Conservation (phyloP, 2,329 filamentous ascomycete genomes). For the Diaporthe caulivora region DNA sequence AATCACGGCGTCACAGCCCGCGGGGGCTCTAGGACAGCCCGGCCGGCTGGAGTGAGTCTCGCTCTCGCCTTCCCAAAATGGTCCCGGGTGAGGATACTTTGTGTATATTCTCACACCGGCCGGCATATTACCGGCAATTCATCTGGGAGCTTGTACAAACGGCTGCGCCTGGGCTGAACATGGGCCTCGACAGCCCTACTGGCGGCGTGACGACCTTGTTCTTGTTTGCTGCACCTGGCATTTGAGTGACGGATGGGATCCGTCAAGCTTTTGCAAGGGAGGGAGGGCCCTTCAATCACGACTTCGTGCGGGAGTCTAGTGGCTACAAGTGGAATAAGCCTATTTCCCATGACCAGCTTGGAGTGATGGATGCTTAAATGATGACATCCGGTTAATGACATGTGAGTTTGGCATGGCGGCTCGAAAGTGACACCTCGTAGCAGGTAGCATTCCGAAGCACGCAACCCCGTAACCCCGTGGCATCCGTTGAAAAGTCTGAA, state of each 20-base stretch:
- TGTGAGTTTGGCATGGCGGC: slow-evolving; percentile 1
- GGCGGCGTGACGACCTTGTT: neutral
- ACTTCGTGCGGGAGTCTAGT: neutral
- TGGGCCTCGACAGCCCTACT: slow-evolving; percentile 1
- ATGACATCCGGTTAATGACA: slow-evolving; percentile 1
- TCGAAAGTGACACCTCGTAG: neutral
- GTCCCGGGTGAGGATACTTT: slow-evolving; percentile 1
- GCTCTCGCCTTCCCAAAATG: slow-evolving; percentile 21
- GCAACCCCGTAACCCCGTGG: slow-evolving; percentile 16
- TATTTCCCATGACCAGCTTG: neutral
- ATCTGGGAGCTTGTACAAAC: slow-evolving; percentile 2
- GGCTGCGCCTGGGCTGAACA: slow-evolving; percentile 3
- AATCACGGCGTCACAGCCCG: neutral
- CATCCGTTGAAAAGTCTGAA: slow-evolving; percentile 13
- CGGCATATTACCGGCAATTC: slow-evolving; percentile 9
- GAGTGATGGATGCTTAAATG: slow-evolving; percentile 5
- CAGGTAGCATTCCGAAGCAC: slow-evolving; percentile 8
- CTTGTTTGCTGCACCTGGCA: slow-evolving; percentile 12
- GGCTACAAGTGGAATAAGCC: neutral
- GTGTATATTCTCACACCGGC: slow-evolving; percentile 3
- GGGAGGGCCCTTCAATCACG: neutral
- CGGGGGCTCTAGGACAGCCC: slow-evolving; percentile 1
- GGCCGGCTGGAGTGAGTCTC: neutral
- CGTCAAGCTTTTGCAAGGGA: slow-evolving; percentile 11
- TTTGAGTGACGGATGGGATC: neutral